These are phyloP conservation scores for Eutrema heterophyllum DNA, from an alignment of 345 rosid genomes.

Conservation along the genomic window DNA sequence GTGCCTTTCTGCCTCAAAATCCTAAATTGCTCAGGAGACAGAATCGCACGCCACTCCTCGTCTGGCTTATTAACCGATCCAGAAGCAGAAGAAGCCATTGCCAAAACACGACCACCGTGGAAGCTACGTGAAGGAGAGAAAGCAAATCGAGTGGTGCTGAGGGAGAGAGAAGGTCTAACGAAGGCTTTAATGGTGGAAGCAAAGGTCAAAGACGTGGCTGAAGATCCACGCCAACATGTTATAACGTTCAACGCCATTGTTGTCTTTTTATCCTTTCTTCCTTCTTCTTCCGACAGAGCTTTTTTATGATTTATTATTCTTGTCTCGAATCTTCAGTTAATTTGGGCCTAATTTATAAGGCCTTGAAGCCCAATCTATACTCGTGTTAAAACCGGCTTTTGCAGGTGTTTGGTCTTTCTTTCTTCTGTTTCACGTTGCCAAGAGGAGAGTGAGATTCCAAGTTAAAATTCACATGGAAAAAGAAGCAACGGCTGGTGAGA, in stretches of 20 bases:
- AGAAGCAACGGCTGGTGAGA: constrained; percentile 9
- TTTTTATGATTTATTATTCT: not conserved
- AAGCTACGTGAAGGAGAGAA: constrained; percentile 33
- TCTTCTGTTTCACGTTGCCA: too few relatives aligned
- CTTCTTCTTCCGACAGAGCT: not conserved
- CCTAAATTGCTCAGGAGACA: constrained; percentile 81
- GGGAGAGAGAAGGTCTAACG: constrained; percentile 2
- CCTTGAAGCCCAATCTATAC: not conserved
- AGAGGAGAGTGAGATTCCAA: not conserved
- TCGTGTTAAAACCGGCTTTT: too few relatives aligned
- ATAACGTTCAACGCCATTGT: constrained; percentile 42
- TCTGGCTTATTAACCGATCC: constrained; percentile 69
- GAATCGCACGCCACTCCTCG: constrained; percentile 85
- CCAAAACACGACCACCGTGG: constrained; percentile 40
- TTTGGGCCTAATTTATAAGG: not conserved
- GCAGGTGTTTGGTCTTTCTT: too few relatives aligned
- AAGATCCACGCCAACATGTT: constrained; percentile 31
- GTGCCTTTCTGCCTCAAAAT: constrained; percentile 85
- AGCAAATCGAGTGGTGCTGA: not conserved
- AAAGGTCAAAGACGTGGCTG: constrained; percentile 29
- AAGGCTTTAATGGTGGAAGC: constrained; percentile 19
- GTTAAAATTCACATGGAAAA: not conserved
- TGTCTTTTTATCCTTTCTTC: not conserved
- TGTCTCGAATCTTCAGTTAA: not conserved
- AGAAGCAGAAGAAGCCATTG: constrained; percentile 50